Evolutionary conservation across 2,329 filamentous ascomycete species (phyloP).

Genomic region (Colletotrichum sp.): DNA sequence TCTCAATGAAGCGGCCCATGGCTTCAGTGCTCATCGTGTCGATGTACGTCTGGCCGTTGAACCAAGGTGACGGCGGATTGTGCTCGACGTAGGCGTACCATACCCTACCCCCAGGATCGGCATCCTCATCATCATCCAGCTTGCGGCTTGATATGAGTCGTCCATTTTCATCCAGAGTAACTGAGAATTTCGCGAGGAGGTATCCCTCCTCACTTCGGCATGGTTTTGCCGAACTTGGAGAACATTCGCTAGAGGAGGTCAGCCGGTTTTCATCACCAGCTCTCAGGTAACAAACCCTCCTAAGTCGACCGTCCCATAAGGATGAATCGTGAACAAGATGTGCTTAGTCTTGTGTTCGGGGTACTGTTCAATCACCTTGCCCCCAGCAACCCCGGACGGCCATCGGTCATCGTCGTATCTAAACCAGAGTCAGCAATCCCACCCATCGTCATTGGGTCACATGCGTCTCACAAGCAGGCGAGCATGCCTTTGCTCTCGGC

Average conservation of each 20-base stretch:
- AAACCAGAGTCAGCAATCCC: background rate
- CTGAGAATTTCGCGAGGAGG: conserved; percentile 28
- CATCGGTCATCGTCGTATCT: conserved; percentile 34
- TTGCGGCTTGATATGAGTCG: conserved; percentile 25
- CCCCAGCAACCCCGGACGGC: conserved; percentile 33
- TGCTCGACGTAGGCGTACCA: conserved; percentile 37
- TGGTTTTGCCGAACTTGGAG: conserved; percentile 15
- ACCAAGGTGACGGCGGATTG: conserved; percentile 31
- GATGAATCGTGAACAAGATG: conserved; percentile 28
- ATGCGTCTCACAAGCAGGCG: conserved; percentile 29
- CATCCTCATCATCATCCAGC: conserved; percentile 22
- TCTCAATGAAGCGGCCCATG: conserved; percentile 31
- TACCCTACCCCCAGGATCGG: conserved; percentile 22
- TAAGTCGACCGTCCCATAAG: conserved; percentile 19
- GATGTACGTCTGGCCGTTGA: conserved; percentile 34
- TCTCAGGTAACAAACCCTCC: background rate
- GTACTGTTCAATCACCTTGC: conserved; percentile 28
- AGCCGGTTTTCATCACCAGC: background rate
- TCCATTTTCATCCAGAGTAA: conserved; percentile 27
- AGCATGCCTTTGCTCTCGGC: conserved; percentile 33
- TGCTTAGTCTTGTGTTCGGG: conserved; percentile 31
- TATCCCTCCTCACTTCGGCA: conserved; percentile 27
- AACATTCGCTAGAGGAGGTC: background rate
- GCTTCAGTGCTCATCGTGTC: conserved; percentile 32
- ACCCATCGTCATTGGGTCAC: background rate